phyloP scores from a whole-genome alignment of 228 moss, liverwort and hornwort genomes.

The Sphagnum fallax region DNA sequence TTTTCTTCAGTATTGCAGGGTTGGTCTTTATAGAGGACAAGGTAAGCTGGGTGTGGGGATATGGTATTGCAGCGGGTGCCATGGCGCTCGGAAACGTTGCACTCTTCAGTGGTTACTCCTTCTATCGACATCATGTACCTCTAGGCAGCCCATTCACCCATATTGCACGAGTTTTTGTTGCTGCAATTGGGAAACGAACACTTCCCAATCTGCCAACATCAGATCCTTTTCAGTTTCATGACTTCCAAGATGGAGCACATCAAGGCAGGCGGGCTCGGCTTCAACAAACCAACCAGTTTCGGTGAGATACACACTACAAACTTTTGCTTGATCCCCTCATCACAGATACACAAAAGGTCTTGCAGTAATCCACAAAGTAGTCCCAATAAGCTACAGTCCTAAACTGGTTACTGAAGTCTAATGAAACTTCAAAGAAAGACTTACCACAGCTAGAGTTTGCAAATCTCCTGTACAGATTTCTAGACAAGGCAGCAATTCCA shows the following conservation, averaged over 20 bases:
- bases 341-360: background rate
- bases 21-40: conserved; percentile 34
- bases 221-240: conserved; percentile 6
- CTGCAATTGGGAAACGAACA: conserved; percentile 15
- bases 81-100: conserved; percentile 11
- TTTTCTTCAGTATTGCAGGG: conserved; percentile 17
- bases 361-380: background rate
- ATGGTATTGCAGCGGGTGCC: conserved; percentile 15
- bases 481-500: conserved; percentile 25
- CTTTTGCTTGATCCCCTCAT: background rate
- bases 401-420: no score
- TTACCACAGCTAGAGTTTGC: no score
- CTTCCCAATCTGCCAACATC: conserved; percentile 2
- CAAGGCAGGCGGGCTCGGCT: background rate
- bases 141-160: conserved; percentile 29
- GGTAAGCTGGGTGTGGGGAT: conserved; percentile 25
- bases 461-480: conserved; percentile 11
- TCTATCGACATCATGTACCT: conserved; percentile 15
- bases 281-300: conserved; percentile 7
- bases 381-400: no score
- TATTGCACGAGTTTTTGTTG: conserved; percentile 26
- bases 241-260: background rate
- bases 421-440: no score
- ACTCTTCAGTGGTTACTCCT: conserved; percentile 15
- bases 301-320: background rate